Evolutionary conservation across 2,329 filamentous ascomycete species (phyloP).

Genomic region (Trichophyton verrucosum): DNA sequence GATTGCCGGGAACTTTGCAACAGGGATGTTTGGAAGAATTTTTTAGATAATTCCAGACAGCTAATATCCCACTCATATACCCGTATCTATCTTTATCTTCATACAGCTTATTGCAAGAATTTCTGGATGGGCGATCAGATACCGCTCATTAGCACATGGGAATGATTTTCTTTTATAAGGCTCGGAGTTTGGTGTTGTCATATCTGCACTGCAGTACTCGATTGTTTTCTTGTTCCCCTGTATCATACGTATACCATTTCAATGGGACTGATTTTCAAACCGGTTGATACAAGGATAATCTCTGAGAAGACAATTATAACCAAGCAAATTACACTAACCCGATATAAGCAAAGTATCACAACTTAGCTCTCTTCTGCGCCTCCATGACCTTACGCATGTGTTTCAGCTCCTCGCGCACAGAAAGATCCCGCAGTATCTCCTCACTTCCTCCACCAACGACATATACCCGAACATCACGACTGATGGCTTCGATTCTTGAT

Average conservation of each 20-base stretch:
- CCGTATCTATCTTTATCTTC: background rate
- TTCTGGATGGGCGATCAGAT: background rate
- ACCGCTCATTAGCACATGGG: background rate
- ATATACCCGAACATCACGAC: constrained; percentile 39
- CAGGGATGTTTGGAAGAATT: constrained; percentile 43
- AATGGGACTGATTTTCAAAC: background rate
- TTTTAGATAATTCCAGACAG: constrained; percentile 35
- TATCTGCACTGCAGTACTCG: background rate
- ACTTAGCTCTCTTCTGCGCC: background rate
- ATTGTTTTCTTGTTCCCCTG: background rate
- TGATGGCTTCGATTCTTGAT: constrained; percentile 42
- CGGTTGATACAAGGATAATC: background rate
- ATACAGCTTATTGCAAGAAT: background rate
- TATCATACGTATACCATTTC: background rate
- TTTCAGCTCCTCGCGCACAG: constrained; percentile 16
- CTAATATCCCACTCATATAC: background rate
- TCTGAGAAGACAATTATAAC: background rate
- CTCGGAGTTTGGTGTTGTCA: background rate
- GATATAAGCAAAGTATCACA: background rate
- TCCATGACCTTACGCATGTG: constrained; percentile 10
- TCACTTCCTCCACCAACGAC: constrained; percentile 32
- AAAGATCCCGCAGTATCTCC: constrained; percentile 29
- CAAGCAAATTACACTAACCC: background rate
- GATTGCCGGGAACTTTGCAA: constrained; percentile 43
- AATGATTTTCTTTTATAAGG: background rate